Conservation (phyloP, 306 rosid genomes). For the Castanopsis chinensis region DNA sequence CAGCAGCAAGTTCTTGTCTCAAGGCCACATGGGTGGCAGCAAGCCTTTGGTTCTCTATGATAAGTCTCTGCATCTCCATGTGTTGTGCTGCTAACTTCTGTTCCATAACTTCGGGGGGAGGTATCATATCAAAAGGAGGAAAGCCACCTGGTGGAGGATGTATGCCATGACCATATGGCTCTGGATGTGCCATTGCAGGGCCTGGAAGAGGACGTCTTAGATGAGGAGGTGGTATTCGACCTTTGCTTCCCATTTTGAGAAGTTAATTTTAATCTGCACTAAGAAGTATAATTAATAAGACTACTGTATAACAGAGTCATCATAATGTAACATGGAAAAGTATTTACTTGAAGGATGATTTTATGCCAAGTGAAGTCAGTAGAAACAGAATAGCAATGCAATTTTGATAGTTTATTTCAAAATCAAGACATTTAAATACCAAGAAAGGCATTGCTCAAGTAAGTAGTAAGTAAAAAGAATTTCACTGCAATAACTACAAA, state of each 20-base stretch:
- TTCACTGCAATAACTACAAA: background rate
- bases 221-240: slow-evolving; percentile 75
- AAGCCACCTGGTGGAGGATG: slow-evolving; percentile 48
- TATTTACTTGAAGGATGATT: background rate
- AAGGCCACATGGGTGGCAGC: slow-evolving; percentile 74
- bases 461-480: background rate
- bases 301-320: background rate
- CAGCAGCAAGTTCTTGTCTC: slow-evolving; percentile 85
- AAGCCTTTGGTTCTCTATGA: slow-evolving; percentile 76
- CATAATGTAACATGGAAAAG: background rate
- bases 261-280: slow-evolving; percentile 8
- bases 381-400: background rate
- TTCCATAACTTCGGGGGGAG: slow-evolving; percentile 82
- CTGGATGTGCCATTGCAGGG: slow-evolving; percentile 50
- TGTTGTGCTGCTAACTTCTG: slow-evolving; percentile 92
- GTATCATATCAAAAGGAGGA: slow-evolving; percentile 65
- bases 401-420: background rate
- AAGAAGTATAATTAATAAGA: background rate
- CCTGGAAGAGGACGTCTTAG: slow-evolving; percentile 60
- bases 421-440: background rate
- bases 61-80: slow-evolving; percentile 82
- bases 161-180: slow-evolving; percentile 37
- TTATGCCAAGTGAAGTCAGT: background rate
- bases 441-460: slow-evolving; percentile 1
- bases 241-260: slow-evolving; percentile 75